Conservation (phyloP, 2,329 filamentous ascomycete genomes). For the Macrophomina tecta region DNA sequence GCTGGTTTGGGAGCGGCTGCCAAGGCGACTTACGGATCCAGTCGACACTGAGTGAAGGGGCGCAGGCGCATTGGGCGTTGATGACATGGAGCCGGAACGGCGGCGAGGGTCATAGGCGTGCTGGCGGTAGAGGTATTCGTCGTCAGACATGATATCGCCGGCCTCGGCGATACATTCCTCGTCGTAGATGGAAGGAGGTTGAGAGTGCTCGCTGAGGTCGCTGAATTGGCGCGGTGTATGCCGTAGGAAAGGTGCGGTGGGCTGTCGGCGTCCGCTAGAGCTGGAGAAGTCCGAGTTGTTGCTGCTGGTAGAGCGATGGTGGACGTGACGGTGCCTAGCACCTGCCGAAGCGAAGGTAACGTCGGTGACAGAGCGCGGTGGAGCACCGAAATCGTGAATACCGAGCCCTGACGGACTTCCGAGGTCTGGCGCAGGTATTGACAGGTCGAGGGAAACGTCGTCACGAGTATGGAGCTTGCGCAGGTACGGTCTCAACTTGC, state of each 20-base stretch:
- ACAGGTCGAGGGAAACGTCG: constrained; percentile 59
- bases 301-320: constrained; percentile 59
- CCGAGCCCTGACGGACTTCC: constrained; percentile 59
- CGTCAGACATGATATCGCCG: constrained; percentile 54
- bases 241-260: constrained; percentile 61
- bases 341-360: constrained; percentile 50
- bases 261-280: constrained; percentile 53
- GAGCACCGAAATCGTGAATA: constrained; percentile 55
- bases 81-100: constrained; percentile 52
- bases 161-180: constrained; percentile 52
- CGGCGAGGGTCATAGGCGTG: constrained; percentile 47
- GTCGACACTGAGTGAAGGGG: constrained; percentile 42
- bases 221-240: constrained; percentile 62
- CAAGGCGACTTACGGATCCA: constrained; percentile 53
- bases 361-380: constrained; percentile 50
- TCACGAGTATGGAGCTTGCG: constrained; percentile 60
- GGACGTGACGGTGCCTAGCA: constrained; percentile 51
- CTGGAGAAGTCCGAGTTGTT: constrained; percentile 60
- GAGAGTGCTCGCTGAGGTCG: constrained; percentile 57
- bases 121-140: constrained; percentile 48
- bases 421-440: constrained; percentile 61
- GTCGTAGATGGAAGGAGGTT: constrained; percentile 55
- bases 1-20: constrained; percentile 59
- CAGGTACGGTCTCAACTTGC: constrained; percentile 62
- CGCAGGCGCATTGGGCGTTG: constrained; percentile 41